Conservation (phyloP, 1,284 basidiomycete species). For the Gomphus bonarii region DNA sequence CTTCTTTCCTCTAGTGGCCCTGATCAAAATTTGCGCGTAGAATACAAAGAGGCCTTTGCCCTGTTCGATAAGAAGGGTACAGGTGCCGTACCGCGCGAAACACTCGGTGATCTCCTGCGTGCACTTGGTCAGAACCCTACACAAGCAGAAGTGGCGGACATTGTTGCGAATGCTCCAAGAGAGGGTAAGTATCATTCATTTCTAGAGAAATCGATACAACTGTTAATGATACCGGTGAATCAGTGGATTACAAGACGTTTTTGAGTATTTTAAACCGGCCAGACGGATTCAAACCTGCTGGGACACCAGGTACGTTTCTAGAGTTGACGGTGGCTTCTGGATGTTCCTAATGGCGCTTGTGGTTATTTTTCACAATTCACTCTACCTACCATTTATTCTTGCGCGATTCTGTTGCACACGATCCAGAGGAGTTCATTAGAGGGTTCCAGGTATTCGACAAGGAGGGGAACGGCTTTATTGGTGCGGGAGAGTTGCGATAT, state of each 20-base stretch:
- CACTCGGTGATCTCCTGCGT: conserved; percentile 89
- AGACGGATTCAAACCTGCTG: conserved; percentile 94
- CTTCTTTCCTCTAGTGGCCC: background rate
- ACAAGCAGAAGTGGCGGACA: conserved; percentile 87
- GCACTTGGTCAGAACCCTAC: conserved; percentile 98
- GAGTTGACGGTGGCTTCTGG: background rate
- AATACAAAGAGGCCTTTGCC: conserved; percentile 95
- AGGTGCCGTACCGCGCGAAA: conserved; percentile 80
- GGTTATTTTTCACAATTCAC: background rate
- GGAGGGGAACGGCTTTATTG: conserved; percentile 11
- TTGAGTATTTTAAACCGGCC: conserved; percentile 87
- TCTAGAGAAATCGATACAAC: background rate
- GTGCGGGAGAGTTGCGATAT: conserved; percentile 61
- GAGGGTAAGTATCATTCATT: conserved; percentile 46
- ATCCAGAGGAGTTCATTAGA: conserved; percentile 94
- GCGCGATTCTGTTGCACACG: background rate
- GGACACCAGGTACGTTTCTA: conserved; percentile 62
- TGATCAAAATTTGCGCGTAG: conserved; percentile 29
- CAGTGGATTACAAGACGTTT: conserved; percentile 88
- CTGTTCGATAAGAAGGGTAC: conserved; percentile 97
- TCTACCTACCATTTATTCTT: background rate
- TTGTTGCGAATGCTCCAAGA: conserved; percentile 62
- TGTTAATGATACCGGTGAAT: conserved; percentile 6
- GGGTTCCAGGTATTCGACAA: conserved; percentile 99
- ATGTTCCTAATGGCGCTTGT: background rate